phyloP scores from a whole-genome alignment of 345 rosid genomes.

The Eutrema japonicum region DNA sequence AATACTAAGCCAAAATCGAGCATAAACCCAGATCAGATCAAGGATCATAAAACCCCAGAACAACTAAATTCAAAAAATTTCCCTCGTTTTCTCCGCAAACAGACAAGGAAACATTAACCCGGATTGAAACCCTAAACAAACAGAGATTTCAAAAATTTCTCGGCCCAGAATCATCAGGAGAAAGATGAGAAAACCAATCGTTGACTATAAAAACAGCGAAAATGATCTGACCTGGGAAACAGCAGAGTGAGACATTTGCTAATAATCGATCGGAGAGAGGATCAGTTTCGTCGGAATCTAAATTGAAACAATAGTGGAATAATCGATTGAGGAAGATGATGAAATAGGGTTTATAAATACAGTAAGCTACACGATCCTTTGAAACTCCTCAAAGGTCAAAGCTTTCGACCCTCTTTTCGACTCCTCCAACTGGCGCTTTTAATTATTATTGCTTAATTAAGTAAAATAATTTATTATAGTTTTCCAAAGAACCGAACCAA shows the following conservation, averaged over 20 bases:
- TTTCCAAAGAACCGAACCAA: background rate
- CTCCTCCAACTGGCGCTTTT: slow-evolving; percentile 43
- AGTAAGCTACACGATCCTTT: slow-evolving; percentile 40
- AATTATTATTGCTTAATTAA: background rate
- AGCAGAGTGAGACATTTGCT: slow-evolving; percentile 43
- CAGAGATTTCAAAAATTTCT: background rate
- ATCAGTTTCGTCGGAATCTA: background rate
- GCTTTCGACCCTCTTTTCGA: slow-evolving; percentile 37
- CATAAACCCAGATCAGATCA: slow-evolving; percentile 29
- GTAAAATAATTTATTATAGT: background rate
- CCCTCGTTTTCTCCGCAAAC: slow-evolving; percentile 42
- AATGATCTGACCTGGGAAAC: slow-evolving; percentile 38
- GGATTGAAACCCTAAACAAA: slow-evolving; percentile 21
- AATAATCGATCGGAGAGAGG: slow-evolving; percentile 11
- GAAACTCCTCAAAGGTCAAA: slow-evolving; percentile 42
- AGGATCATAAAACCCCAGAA: background rate
- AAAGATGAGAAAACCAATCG: background rate
- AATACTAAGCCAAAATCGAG: background rate
- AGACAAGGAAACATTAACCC: background rate
- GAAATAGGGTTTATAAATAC: slow-evolving; percentile 28
- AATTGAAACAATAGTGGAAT: background rate
- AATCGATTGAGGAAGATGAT: slow-evolving; percentile 23
- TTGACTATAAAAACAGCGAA: background rate
- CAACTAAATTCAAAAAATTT: background rate
- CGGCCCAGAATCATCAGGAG: background rate